Evolutionary conservation across 1,284 basidiomycete genomes (phyloP).

Genomic region (Cryptococcus sp.): DNA sequence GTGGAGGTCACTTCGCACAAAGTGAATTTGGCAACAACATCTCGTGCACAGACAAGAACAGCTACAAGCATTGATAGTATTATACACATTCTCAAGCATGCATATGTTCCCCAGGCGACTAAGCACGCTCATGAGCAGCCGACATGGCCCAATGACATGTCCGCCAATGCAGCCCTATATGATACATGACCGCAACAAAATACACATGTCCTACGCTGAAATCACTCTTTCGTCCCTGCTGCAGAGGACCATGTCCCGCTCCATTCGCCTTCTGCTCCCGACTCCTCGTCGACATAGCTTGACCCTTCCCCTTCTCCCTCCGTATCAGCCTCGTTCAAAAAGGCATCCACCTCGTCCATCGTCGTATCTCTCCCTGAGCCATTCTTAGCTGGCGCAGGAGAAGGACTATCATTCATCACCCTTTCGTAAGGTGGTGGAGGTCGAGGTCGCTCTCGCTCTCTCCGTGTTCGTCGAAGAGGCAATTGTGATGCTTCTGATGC

Average conservation of each 20-base stretch:
- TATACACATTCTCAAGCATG: too few relatives aligned
- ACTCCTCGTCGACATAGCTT: conserved; percentile 4
- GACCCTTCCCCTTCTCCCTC: conserved; percentile 8
- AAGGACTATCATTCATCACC: neutral
- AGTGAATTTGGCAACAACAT: too few relatives aligned
- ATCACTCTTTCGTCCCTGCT: neutral
- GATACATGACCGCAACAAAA: neutral
- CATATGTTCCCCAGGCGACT: too few relatives aligned
- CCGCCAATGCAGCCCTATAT: too few relatives aligned
- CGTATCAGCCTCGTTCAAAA: conserved; percentile 25
- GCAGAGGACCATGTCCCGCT: conserved; percentile 1
- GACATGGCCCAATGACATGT: too few relatives aligned
- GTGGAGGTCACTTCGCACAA: too few relatives aligned
- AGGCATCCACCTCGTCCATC: conserved; percentile 42
- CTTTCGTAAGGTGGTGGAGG: conserved; percentile 33
- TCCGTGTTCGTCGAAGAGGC: conserved; percentile 27
- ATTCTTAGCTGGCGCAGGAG: neutral
- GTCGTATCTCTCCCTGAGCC: conserved; percentile 1
- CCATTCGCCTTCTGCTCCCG: neutral
- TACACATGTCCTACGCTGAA: neutral
- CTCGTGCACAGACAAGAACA: too few relatives aligned
- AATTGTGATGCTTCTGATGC: conserved; percentile 44
- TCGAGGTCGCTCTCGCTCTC: conserved; percentile 10
- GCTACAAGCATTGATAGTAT: too few relatives aligned
- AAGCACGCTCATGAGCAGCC: too few relatives aligned